Conservation (phyloP, 805 yeast species). For the Clavispora phyllophila region DNA sequence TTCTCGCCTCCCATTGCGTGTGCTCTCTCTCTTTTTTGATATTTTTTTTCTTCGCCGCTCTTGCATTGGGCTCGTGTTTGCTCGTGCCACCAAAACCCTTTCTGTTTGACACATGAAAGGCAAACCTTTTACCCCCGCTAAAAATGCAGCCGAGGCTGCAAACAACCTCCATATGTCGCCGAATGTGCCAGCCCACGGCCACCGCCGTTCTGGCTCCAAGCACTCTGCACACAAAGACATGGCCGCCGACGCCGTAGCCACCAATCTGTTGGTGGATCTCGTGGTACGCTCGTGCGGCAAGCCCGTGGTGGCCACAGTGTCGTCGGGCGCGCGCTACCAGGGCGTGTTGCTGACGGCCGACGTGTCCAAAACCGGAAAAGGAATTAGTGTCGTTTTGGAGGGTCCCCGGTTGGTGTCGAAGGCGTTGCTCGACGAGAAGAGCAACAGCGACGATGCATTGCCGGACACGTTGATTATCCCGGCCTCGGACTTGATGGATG, state of each 20-base stretch:
- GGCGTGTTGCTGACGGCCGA: conserved; percentile 56
- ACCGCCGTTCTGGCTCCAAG: conserved; percentile 22
- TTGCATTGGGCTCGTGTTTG: not conserved
- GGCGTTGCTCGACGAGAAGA: conserved; percentile 21
- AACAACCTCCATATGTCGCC: not conserved
- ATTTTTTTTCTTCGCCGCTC: not conserved
- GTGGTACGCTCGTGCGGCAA: conserved; percentile 39
- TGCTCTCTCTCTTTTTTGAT: not conserved
- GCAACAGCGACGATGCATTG: conserved; percentile 30
- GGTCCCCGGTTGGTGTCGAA: conserved; percentile 40
- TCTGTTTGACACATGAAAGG: conserved; percentile 1
- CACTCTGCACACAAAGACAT: conserved; percentile 3
- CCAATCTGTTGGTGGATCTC: conserved; percentile 4
- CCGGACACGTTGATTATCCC: conserved; percentile 42
- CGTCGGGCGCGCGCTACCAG: conserved; percentile 53
- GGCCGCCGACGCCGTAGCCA: conserved; percentile 4
- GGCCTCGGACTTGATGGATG: conserved; percentile 47
- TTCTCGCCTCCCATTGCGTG: not conserved
- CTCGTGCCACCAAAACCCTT: not conserved
- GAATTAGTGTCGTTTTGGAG: conserved; percentile 53
- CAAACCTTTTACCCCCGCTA: not conserved
- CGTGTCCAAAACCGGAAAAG: conserved; percentile 26
- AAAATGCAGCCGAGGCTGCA: not conserved
- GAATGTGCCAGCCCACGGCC: conserved; percentile 11
- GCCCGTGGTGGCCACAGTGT: conserved; percentile 51